A percentile compares a stretch with the other conserved stretches of the same genome.
These are phyloP conservation scores for Cercospora sesami DNA, from an alignment of 2,329 filamentous ascomycete species.

Conservation along the genomic window DNA sequence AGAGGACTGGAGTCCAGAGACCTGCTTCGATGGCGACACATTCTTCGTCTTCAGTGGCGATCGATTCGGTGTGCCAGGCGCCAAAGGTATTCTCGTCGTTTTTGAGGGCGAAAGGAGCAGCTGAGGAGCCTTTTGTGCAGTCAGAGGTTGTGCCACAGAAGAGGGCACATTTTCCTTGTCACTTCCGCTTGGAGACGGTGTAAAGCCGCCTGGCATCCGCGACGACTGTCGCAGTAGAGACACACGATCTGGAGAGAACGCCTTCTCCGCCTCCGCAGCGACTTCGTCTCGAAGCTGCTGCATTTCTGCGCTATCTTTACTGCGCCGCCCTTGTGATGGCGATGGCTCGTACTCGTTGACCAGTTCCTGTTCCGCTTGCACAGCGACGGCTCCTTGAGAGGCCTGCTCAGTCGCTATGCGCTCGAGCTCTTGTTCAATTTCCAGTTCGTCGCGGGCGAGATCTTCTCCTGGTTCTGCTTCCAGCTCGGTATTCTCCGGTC, in stretches of 20 bases:
- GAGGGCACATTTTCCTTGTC: slow-evolving; percentile 42
- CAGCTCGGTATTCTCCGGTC: slow-evolving; percentile 18
- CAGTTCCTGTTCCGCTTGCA: slow-evolving; percentile 34
- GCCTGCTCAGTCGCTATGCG: slow-evolving; percentile 35
- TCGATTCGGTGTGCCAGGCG: slow-evolving; percentile 43
- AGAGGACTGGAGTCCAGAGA: slow-evolving; percentile 53
- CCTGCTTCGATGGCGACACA: slow-evolving; percentile 46
- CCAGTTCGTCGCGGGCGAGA: slow-evolving; percentile 31
- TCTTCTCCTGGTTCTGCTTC: slow-evolving; percentile 24
- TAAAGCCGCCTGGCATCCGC: slow-evolving; percentile 21
- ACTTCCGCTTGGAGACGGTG: slow-evolving; percentile 38
- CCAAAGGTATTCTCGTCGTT: slow-evolving; percentile 45
- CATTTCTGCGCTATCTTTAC: slow-evolving; percentile 28
- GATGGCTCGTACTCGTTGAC: slow-evolving; percentile 41
- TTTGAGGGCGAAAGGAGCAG: slow-evolving; percentile 36
- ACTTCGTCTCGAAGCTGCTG: slow-evolving; percentile 29
- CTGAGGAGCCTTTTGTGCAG: slow-evolving; percentile 37
- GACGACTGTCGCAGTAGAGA: slow-evolving; percentile 14
- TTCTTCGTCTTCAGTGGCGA: slow-evolving; percentile 27
- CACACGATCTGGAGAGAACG: slow-evolving; percentile 15
- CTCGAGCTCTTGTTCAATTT: slow-evolving; percentile 38
- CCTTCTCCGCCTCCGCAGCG: slow-evolving; percentile 20
- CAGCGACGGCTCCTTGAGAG: slow-evolving; percentile 25
- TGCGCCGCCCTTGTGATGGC: slow-evolving; percentile 33
- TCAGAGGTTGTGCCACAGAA: slow-evolving; percentile 31